phyloP scores from a whole-genome alignment of 176 grass and related monocot genomes.

The Rhynchospora pubera region DNA sequence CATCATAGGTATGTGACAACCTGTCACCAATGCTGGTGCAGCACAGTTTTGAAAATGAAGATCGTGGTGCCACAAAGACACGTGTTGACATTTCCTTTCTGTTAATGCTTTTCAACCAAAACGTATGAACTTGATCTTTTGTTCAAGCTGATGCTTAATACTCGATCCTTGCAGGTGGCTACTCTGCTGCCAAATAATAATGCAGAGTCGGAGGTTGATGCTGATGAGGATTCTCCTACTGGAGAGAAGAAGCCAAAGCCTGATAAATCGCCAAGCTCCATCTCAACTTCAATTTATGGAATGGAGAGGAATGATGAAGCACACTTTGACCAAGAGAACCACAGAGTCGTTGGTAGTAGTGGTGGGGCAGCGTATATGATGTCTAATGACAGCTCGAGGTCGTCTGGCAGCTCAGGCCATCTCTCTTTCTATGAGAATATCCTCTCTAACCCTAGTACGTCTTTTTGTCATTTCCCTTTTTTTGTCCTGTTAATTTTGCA shows the following conservation, averaged over 20 bases:
- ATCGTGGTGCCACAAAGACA: background rate
- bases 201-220: slow-evolving; percentile 72
- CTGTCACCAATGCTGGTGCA: background rate
- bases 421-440: slow-evolving; percentile 73
- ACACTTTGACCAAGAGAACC: slow-evolving; percentile 25
- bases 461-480: background rate
- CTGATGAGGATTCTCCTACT: slow-evolving; percentile 57
- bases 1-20: background rate
- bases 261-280: slow-evolving; percentile 24
- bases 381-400: slow-evolving; percentile 37
- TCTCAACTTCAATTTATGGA: slow-evolving; percentile 15
- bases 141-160: background rate
- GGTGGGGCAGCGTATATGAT: slow-evolving; percentile 36
- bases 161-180: slow-evolving; percentile 23
- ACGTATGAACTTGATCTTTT: background rate
- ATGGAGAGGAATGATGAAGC: slow-evolving; percentile 20
- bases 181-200: slow-evolving; percentile 41
- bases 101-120: background rate
- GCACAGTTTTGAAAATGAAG: background rate
- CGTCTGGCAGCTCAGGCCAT: slow-evolving; percentile 42
- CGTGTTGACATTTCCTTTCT: background rate
- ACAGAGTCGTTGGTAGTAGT: slow-evolving; percentile 19
- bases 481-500: background rate
- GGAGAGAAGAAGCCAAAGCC: slow-evolving; percentile 70
- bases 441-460: slow-evolving; percentile 57